Evolutionary conservation across 78 protist genomes (phyloP).

Genomic region (Chrysochromulina tobinii): DNA sequence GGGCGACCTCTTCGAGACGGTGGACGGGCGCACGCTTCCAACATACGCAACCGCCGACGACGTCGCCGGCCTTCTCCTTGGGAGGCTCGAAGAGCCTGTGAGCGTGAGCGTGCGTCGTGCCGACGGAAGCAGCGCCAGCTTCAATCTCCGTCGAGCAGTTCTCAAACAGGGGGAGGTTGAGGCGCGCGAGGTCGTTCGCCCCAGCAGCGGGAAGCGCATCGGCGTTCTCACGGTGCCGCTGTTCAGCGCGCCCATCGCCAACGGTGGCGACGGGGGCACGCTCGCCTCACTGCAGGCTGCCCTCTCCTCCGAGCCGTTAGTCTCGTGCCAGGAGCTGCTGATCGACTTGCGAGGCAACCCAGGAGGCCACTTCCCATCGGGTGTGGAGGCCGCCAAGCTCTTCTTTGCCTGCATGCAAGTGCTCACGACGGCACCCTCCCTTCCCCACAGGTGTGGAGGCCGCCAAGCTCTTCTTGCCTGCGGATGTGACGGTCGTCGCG

Average conservation of each 20-base stretch:
- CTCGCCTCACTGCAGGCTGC: background rate
- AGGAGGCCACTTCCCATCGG: background rate
- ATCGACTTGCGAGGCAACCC: constrained; percentile 38
- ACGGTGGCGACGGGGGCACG: background rate
- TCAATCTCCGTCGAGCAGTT: too few relatives aligned
- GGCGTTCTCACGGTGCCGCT: background rate
- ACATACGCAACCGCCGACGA: too few relatives aligned
- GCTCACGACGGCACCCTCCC: too few relatives aligned
- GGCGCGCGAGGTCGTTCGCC: too few relatives aligned
- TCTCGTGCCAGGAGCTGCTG: background rate
- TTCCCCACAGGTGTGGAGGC: background rate
- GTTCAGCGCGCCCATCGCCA: background rate
- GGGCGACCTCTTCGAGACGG: background rate
- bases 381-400: background rate
- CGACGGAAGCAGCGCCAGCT: too few relatives aligned
- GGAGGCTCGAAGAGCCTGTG: too few relatives aligned
- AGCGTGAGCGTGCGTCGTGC: too few relatives aligned
- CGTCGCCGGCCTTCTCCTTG: too few relatives aligned
- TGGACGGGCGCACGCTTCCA: too few relatives aligned
- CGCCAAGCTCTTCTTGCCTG: background rate
- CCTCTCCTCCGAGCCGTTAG: too few relatives aligned
- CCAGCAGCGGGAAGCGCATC: background rate
- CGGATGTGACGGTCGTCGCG: background rate
- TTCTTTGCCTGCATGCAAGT: too few relatives aligned
- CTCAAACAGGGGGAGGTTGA: too few relatives aligned